Evolutionary conservation across 257 asterid genomes (phyloP), one percentile per base, ranked within the genome.

Genomic region (Gentiana straminea): DNA sequence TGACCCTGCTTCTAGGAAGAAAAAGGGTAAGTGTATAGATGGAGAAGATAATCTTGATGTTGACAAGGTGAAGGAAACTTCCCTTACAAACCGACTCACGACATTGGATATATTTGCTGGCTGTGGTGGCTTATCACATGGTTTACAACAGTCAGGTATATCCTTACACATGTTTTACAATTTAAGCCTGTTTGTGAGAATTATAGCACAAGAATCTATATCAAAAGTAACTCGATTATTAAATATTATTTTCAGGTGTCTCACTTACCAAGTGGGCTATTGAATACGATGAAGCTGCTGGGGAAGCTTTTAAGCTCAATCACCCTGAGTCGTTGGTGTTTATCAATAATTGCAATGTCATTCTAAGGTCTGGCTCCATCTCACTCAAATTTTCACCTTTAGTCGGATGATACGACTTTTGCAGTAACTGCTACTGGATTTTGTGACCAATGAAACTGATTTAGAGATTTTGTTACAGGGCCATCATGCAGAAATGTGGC

Each of bases 81-180:
- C 86, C 68, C 60, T 66, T 11, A 73, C 54, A 51, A 75, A 72
- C 44, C 70, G 75, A 46, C 70, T 91, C 68, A 69, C 71, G 49
- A 84, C 98, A 50, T 73, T 91, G 54, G 97, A 91, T 78, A 83
- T 91, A 58, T 91, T 91, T 82, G 89, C 98, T 63, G 98, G 98
- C 57, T 91, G 97, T 55, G 97, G 98, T 64, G 98, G 97, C 75
- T 77, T 91, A 67, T 91, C 95, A 48, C 90, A 84, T 73, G 98
- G 98, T 49, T 73, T 87, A 56, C 81, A 68, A 51, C 76, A 78
- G 66, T 77, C 98, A 61, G 94, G 98, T 65, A 87, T 24, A 0
- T 37, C 33, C 45, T 73, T 60, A 35, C 54, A 74, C 58, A 55
- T 57, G 64, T 49, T 41, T 39, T 7, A 55, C 46, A 51, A 36